These are phyloP conservation scores for Nannizzia gypsea DNA, from an alignment of 2,329 filamentous ascomycete species.

Conservation along the genomic window DNA sequence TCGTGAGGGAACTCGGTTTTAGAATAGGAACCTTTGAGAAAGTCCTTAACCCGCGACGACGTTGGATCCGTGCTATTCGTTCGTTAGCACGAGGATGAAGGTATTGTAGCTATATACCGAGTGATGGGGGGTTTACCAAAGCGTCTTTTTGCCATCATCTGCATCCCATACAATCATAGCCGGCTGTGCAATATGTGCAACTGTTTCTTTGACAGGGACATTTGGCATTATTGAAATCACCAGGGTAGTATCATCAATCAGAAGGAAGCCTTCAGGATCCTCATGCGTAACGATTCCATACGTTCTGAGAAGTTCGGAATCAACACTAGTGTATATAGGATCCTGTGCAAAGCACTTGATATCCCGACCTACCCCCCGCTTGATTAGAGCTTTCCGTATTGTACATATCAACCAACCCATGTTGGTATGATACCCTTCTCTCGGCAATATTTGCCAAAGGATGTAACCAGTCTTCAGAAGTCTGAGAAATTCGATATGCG, in stretches of 20 bases:
- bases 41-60: background rate
- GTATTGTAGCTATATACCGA: background rate
- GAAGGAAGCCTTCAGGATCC: conserved; percentile 26
- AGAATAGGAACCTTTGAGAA: background rate
- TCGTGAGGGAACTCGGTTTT: background rate
- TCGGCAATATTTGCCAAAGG: background rate
- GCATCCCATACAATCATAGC: conserved; percentile 22
- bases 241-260: conserved; percentile 27
- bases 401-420: conserved; percentile 19
- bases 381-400: conserved; percentile 13
- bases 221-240: conserved; percentile 26
- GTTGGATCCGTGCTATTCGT: background rate
- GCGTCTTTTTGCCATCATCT: background rate
- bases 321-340: conserved; percentile 17
- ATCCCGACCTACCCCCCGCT: background rate
- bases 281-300: conserved; percentile 18
- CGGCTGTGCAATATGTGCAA: conserved; percentile 29
- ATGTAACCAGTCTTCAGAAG: too few species aligned
- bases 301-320: conserved; percentile 13
- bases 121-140: background rate
- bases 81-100: background rate
- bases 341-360: conserved; percentile 20
- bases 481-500: background rate
- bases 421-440: conserved; percentile 12
- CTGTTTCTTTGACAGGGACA: conserved; percentile 28